phyloP scores from a whole-genome alignment of 2,329 filamentous ascomycete genomes.

The Xylariaceae sp. region DNA sequence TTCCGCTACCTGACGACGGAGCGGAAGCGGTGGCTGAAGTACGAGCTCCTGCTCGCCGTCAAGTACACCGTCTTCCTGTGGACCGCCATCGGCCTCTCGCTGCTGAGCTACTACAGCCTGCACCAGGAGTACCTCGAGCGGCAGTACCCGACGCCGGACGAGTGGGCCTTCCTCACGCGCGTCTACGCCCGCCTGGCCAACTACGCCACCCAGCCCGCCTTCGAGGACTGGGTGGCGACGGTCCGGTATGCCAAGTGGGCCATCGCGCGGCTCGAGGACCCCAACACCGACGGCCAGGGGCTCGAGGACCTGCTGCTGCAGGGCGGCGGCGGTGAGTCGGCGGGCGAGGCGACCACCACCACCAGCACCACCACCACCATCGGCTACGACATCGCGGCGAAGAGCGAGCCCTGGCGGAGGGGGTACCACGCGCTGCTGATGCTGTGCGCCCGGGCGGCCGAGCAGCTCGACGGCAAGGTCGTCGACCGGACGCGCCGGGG shows the following conservation, averaged over 20 bases:
- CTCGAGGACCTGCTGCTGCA: conserved; percentile 50
- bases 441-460: conserved; percentile 65
- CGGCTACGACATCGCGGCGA: conserved; percentile 63
- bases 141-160: conserved; percentile 69
- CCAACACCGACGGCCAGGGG: conserved; percentile 58
- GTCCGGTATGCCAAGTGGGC: conserved; percentile 53
- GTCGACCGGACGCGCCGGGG: conserved; percentile 57
- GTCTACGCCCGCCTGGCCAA: conserved; percentile 59
- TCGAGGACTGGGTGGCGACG: conserved; percentile 62
- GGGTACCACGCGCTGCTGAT: conserved; percentile 82
- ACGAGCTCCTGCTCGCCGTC: conserved; percentile 61
- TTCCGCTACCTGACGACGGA: conserved; percentile 75
- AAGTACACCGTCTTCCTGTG: conserved; percentile 63
- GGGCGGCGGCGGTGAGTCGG: conserved; percentile 42
- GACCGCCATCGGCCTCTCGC: conserved; percentile 51
- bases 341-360: too few relatives aligned
- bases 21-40: conserved; percentile 59
- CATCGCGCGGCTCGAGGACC: conserved; percentile 62
- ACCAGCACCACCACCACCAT: too few relatives aligned
- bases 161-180: conserved; percentile 69
- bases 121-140: conserved; percentile 70
- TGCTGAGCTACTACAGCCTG: conserved; percentile 56
- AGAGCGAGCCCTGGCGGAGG: conserved; percentile 75
- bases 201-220: conserved; percentile 49
- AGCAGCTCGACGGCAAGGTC: conserved; percentile 75